Evolutionary conservation across 73 alveolate species (phyloP).

Genomic region (Paramecium pentaurelia): DNA sequence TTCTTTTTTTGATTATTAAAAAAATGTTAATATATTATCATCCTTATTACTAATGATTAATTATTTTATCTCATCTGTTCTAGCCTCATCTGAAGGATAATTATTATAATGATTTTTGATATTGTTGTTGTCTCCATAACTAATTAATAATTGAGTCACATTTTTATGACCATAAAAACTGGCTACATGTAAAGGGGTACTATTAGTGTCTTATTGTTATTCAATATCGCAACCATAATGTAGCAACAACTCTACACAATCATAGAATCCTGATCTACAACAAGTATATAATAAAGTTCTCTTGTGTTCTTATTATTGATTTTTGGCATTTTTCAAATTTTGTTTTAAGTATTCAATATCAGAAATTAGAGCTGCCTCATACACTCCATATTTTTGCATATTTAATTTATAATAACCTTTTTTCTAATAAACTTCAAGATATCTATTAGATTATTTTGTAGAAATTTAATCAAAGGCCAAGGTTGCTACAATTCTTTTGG

Average conservation of each 20-base stretch:
- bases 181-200: background rate
- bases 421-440: background rate
- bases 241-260: background rate
- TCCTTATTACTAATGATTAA: background rate
- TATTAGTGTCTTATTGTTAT: background rate
- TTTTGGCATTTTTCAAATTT: background rate
- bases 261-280: background rate
- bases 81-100: background rate
- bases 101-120: background rate
- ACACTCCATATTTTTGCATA: background rate
- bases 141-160: background rate
- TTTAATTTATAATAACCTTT: background rate
- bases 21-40: background rate
- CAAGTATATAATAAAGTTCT: background rate
- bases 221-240: background rate
- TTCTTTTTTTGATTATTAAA: background rate
- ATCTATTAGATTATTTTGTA: background rate
- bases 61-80: background rate
- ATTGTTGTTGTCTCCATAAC: conserved; percentile 2
- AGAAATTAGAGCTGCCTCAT: background rate
- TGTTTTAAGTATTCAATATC: background rate
- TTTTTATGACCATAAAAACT: background rate
- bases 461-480: background rate
- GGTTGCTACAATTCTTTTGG: background rate
- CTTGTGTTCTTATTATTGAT: background rate